phyloP scores from a whole-genome alignment of 2,329 filamentous ascomycete genomes.

The Drechslerella coelobrocha region DNA sequence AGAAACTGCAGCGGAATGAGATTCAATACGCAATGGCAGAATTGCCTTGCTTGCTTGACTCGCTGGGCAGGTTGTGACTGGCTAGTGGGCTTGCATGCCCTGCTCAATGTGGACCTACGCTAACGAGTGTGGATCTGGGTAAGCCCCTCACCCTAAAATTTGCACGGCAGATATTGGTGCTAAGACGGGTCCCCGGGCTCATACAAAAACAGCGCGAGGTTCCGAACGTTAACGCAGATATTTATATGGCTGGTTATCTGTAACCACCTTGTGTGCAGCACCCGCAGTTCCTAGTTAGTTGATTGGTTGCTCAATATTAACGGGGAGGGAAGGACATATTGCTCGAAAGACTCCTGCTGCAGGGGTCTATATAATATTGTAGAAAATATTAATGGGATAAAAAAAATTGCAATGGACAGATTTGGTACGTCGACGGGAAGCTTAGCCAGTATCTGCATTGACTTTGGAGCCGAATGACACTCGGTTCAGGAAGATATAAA shows the following conservation, averaged over 20 bases:
- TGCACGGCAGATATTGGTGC: slow-evolving; percentile 37
- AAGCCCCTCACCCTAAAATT: slow-evolving; percentile 40
- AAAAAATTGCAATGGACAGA: no score
- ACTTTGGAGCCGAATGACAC: no score
- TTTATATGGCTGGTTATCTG: slow-evolving; percentile 22
- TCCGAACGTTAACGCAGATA: slow-evolving; percentile 47
- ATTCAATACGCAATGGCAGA: slow-evolving; percentile 37
- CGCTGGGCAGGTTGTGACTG: slow-evolving; percentile 34
- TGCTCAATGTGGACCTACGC: slow-evolving; percentile 44
- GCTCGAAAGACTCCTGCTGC: background rate
- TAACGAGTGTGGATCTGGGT: slow-evolving; percentile 42
- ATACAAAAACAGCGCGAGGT: slow-evolving; percentile 43
- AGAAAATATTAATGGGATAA: no score
- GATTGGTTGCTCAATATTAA: slow-evolving; percentile 4
- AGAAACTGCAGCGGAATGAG: slow-evolving; percentile 22
- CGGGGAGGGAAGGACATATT: background rate
- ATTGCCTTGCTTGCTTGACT: slow-evolving; percentile 38
- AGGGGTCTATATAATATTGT: no score
- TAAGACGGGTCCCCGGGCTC: slow-evolving; percentile 16
- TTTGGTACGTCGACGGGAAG: no score
- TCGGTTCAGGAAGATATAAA: no score
- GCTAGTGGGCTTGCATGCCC: slow-evolving; percentile 23
- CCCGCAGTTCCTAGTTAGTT: slow-evolving; percentile 18
- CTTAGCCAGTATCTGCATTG: no score
- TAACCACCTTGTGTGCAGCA: slow-evolving; percentile 2